These are phyloP conservation scores for Cutaneotrichosporon cavernicola DNA, from an alignment of 1,284 basidiomycete genomes.

Conservation along the genomic window DNA sequence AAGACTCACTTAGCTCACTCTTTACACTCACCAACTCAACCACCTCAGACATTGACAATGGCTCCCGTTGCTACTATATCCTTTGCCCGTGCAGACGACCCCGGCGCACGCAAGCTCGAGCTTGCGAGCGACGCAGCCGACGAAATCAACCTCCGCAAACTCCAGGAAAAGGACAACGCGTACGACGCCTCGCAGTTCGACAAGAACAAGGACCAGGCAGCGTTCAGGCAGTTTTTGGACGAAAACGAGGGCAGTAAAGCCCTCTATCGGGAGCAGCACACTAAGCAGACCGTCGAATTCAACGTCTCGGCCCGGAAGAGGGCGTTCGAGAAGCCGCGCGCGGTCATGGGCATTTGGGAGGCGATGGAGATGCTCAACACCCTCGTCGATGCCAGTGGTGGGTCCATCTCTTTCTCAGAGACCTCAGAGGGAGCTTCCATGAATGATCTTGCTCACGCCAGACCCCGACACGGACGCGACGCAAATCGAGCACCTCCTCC, in stretches of 20 bases:
- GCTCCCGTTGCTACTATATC: not conserved
- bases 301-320: slow-evolving; percentile 65
- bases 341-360: slow-evolving; percentile 67
- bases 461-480: slow-evolving; percentile 60
- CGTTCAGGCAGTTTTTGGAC: slow-evolving; percentile 55
- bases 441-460: slow-evolving; percentile 58
- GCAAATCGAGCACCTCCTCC: slow-evolving; percentile 86
- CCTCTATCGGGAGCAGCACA: slow-evolving; percentile 81
- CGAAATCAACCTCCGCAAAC: slow-evolving; percentile 54
- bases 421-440: no score
- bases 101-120: slow-evolving; percentile 56
- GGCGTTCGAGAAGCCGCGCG: slow-evolving; percentile 39
- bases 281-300: slow-evolving; percentile 82
- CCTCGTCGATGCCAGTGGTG: slow-evolving; percentile 61
- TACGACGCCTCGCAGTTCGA: slow-evolving; percentile 72
- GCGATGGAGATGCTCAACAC: slow-evolving; percentile 88
- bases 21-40: not conserved
- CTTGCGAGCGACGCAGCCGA: slow-evolving; percentile 69
- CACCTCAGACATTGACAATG: not conserved
- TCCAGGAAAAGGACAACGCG: slow-evolving; percentile 19
- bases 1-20: not conserved
- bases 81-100: slow-evolving; percentile 7
- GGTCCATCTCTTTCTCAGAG: not conserved
- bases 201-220: slow-evolving; percentile 69
- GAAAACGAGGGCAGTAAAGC: slow-evolving; percentile 82